Evolutionary conservation across 352 stramenopile genomes (phyloP), one percentile per base, ranked within the genome.

Genomic region (Aphanomyces invadans): DNA sequence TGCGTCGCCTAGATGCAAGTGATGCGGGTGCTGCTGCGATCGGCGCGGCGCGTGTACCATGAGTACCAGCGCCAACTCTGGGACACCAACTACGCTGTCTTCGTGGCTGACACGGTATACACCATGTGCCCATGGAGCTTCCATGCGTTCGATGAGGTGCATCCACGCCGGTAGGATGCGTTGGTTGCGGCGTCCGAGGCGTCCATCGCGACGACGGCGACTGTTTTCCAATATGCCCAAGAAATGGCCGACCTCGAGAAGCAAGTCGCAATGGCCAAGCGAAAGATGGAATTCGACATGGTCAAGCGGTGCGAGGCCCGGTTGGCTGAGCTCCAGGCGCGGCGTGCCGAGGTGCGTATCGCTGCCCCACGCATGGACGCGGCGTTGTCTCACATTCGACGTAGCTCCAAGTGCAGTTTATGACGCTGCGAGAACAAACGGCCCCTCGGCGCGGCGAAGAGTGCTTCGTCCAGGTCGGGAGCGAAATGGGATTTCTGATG

Each of bases 1-100:
- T n/a, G n/a, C n/a, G n/a, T n/a, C n/a, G n/a, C n/a, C n/a, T 70
- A 87, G 81, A 90, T 87, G 83, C 81, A 90, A 78, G 74, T 92
- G 21, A 73, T 87, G 49, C 79, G 82, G 0, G 83, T 79, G 1
- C 75, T 88, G 9, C 76, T 86, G 10, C 60, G 85, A 1, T 88
- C 80, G 32, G 83, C 83, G 0, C 68, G 80, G 26, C 73, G 76
- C 3, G 52, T 92, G 2, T 93, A 75, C 46, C 80, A 89, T 26
- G 83, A 93, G 57, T 92, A 93, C 49, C 85, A 93, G 70, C 77
- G 83, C 0, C 76, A 84, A 53, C 67, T 93, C 7, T 93, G 85
- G 85, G 85, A 93, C 65, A 70, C 78, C 28, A 57, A 86, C 26
- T 76, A 88, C n/a, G 73, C 77, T 5, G 69, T 80, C 26, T 52